Conservation (phyloP, 1,139 yeast genomes). For the Pichia sp. region DNA sequence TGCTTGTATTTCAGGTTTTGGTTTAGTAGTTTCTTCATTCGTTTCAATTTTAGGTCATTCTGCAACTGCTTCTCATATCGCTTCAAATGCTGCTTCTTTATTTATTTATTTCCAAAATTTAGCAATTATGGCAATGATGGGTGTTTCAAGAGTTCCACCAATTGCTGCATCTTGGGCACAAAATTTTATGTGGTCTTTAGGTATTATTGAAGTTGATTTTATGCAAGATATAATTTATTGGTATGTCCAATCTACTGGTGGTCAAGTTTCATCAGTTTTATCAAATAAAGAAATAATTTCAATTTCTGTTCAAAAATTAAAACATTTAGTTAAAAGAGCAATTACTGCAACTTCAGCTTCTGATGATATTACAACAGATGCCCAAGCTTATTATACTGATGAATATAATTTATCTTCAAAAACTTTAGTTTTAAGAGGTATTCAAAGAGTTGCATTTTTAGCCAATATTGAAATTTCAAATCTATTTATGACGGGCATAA, state of each 20-base stretch:
- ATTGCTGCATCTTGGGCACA: conserved; percentile 99
- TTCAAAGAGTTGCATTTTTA: conserved; percentile 82
- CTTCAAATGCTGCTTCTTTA: conserved; percentile 87
- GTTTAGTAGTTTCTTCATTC: conserved; percentile 80
- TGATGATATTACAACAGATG: conserved; percentile 43
- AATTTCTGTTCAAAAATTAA: conserved; percentile 68
- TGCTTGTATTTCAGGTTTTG: conserved; percentile 85
- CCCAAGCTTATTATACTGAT: conserved; percentile 59
- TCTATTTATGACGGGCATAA: conserved; percentile 79
- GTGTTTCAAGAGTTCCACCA: conserved; percentile 88
- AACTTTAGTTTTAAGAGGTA: conserved; percentile 79
- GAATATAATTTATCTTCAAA: conserved; percentile 59
- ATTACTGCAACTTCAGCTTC: conserved; percentile 27
- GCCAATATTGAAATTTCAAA: conserved; percentile 83
- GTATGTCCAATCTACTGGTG: conserved; percentile 97
- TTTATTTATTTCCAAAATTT: conserved; percentile 91
- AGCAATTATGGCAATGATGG: conserved; percentile 95
- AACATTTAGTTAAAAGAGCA: conserved; percentile 27
- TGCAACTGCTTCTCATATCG: conserved; percentile 93
- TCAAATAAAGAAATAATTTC: conserved; percentile 53
- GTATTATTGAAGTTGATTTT: conserved; percentile 72
- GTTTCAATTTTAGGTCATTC: conserved; percentile 86
- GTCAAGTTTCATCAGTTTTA: conserved; percentile 69
- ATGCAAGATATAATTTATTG: conserved; percentile 86
- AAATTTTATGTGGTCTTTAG: conserved; percentile 95